Conservation (phyloP, 805 yeast species). For the Saccharomycopsis sp. region DNA sequence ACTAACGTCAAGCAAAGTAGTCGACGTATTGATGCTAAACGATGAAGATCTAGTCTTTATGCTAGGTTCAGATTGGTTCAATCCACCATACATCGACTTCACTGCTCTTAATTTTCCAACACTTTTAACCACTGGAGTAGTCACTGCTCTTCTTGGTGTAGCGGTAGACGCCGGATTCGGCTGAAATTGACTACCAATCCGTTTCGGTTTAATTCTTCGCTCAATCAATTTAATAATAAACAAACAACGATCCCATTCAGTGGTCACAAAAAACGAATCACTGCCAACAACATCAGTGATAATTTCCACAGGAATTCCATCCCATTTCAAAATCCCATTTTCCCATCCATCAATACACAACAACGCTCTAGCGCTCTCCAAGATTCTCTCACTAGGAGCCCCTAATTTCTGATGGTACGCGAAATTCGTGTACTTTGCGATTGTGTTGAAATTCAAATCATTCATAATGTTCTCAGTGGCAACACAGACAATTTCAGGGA, state of each 20-base stretch:
- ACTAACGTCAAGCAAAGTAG: not conserved
- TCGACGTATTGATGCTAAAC: not conserved
- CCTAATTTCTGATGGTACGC: constrained; percentile 41
- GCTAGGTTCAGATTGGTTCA: not conserved
- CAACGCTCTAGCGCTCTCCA: constrained; percentile 41
- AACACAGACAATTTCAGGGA: constrained; percentile 37
- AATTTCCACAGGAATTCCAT: constrained; percentile 36
- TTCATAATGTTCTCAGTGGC: constrained; percentile 36
- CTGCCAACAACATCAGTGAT: constrained; percentile 39
- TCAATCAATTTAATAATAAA: constrained; percentile 39
- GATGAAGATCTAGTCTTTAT: not conserved
- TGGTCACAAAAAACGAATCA: constrained; percentile 47
- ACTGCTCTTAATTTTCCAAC: not conserved
- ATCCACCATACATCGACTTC: not conserved
- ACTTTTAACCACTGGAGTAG: not conserved
- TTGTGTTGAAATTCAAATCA: constrained; percentile 31
- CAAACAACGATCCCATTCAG: constrained; percentile 49
- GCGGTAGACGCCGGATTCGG: too few relatives aligned
- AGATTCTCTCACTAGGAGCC: constrained; percentile 36
- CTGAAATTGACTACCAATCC: too few relatives aligned
- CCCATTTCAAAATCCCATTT: constrained; percentile 39
- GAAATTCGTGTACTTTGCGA: constrained; percentile 34
- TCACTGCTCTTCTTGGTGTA: not conserved
- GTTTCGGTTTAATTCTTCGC: constrained; percentile 25
- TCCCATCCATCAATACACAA: constrained; percentile 46